Percentiles rank a stretch among this genome's conserved stretches.
phyloP scores from a whole-genome alignment of 2,329 filamentous ascomycete species.

The Diaporthe nobilis region DNA sequence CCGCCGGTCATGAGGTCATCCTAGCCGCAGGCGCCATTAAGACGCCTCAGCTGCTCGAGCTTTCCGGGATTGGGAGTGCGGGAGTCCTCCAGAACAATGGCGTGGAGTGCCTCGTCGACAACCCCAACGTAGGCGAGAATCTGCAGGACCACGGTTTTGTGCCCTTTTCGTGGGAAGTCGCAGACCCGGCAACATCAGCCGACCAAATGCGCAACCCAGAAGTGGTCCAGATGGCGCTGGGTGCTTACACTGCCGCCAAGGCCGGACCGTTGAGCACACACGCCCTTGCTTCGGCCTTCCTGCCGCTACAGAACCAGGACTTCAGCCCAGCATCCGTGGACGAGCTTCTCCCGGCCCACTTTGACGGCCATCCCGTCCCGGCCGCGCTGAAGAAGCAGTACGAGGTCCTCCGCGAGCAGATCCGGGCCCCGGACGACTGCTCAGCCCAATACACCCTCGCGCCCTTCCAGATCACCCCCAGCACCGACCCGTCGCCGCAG shows the following conservation, averaged over 20 bases:
- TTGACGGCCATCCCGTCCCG: not conserved
- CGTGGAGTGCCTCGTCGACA: slow-evolving; percentile 52
- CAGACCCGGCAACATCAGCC: slow-evolving; percentile 49
- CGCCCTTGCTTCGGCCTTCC: slow-evolving; percentile 45
- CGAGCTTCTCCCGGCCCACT: not conserved
- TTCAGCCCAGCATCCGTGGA: not conserved
- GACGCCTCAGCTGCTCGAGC: slow-evolving; percentile 44
- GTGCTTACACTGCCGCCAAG: slow-evolving; percentile 48
- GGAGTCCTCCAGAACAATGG: slow-evolving; percentile 54
- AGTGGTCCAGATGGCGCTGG: slow-evolving; percentile 37
- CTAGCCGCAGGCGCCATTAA: slow-evolving; percentile 51
- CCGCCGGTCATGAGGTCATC: slow-evolving; percentile 47
- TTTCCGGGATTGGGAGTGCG: slow-evolving; percentile 49
- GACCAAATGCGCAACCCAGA: slow-evolving; percentile 41
- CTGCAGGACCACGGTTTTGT: slow-evolving; percentile 55
- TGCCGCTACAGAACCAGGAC: slow-evolving; percentile 30
- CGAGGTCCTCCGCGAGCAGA: slow-evolving; percentile 32
- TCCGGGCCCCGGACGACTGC: slow-evolving; percentile 28
- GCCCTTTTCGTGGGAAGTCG: slow-evolving; percentile 50
- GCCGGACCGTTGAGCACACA: slow-evolving; percentile 48
- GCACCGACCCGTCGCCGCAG: not conserved
- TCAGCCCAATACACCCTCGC: slow-evolving; percentile 30
- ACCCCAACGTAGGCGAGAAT: slow-evolving; percentile 55
- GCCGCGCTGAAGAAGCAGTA: not conserved
- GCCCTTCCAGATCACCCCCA: slow-evolving; percentile 35